These are phyloP conservation scores for Fusarium sp. DNA, from an alignment of 2,329 filamentous ascomycete species.

Conservation along the genomic window DNA sequence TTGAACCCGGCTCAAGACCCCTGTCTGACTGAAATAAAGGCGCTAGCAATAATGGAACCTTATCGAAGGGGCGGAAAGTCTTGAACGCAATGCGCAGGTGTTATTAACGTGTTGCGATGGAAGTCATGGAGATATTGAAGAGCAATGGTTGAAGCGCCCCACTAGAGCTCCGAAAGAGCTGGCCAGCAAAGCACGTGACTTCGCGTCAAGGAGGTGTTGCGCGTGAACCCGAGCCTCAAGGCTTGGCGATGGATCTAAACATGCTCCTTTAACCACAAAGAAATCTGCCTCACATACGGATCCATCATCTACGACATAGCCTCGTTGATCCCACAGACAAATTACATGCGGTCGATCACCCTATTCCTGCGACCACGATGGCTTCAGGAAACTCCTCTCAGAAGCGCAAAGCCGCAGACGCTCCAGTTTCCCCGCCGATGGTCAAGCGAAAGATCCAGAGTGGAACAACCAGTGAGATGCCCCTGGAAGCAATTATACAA, in stretches of 20 bases:
- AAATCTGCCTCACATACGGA: neutral
- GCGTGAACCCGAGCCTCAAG: slow-evolving; percentile 21
- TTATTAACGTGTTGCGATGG: neutral
- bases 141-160: slow-evolving; percentile 10
- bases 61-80: neutral
- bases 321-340: neutral
- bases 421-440: slow-evolving; percentile 65
- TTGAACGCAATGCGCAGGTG: neutral
- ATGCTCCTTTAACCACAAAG: slow-evolving; percentile 15
- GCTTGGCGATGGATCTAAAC: slow-evolving; percentile 22
- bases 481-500: neutral
- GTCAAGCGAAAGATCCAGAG: slow-evolving; percentile 66
- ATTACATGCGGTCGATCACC: slow-evolving; percentile 27
- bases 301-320: neutral
- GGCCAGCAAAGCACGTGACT: slow-evolving; percentile 46
- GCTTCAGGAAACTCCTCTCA: slow-evolving; percentile 33
- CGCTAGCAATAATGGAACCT: neutral
- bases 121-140: neutral
- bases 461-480: slow-evolving; percentile 61
- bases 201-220: slow-evolving; percentile 42
- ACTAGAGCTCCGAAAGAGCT: slow-evolving; percentile 19
- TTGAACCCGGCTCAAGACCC: neutral
- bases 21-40: neutral
- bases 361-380: slow-evolving; percentile 39
- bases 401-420: slow-evolving; percentile 55